phyloP scores from a whole-genome alignment of 192 early-diverging fungal genomes.

The Lobosporangium transversale region DNA sequence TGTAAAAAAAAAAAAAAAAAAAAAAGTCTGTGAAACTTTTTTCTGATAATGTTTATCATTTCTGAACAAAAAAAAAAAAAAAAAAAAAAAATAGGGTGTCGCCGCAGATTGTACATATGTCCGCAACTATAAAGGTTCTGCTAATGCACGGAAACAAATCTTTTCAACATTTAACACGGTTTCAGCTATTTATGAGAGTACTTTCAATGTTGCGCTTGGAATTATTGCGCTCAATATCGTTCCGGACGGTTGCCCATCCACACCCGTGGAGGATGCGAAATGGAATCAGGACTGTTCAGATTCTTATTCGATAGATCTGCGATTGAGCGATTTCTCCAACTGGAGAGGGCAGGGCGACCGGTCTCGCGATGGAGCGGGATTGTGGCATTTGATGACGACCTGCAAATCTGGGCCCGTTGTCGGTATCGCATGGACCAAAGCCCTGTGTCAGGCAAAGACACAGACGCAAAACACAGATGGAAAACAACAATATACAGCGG shows the following conservation, averaged over 20 bases:
- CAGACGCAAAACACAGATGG: constrained; percentile 59
- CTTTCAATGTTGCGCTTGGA: constrained; percentile 88
- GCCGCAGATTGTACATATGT: constrained; percentile 82
- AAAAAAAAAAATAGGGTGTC: no score
- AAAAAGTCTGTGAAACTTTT: no score
- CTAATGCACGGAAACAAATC: constrained; percentile 73
- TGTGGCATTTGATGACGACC: constrained; percentile 95
- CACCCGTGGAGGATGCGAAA: constrained; percentile 22
- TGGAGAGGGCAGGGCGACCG: constrained; percentile 77
- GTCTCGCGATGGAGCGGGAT: constrained; percentile 76
- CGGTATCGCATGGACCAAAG: constrained; percentile 88
- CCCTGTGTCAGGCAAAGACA: constrained; percentile 70
- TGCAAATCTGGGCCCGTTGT: constrained; percentile 82
- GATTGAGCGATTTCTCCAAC: constrained; percentile 88
- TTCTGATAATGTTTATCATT: no score
- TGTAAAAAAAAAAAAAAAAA: no score
- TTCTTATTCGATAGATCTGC: constrained; percentile 72
- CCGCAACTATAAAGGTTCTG: constrained; percentile 61
- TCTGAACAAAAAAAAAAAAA: no score
- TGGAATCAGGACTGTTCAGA: constrained; percentile 87
- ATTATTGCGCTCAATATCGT: constrained; percentile 82
- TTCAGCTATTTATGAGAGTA: constrained; percentile 82
- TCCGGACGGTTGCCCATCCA: constrained; percentile 65
- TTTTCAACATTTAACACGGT: constrained; percentile 87
- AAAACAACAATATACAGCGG: constrained; percentile 70